Evolutionary conservation across 306 rosid genomes (phyloP).

Genomic region (Styphnolobium japonicum): DNA sequence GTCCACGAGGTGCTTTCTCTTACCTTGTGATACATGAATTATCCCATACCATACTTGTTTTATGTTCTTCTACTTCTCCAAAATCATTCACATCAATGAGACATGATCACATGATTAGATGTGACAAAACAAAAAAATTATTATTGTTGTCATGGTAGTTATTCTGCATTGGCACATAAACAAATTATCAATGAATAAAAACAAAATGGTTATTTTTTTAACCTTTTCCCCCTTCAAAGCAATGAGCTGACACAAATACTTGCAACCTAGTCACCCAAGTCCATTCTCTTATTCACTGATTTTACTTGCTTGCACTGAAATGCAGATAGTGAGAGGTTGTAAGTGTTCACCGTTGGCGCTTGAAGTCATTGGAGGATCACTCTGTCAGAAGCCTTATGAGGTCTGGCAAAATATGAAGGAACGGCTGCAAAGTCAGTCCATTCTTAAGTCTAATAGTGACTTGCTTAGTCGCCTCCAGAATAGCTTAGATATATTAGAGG

Average conservation of each 20-base stretch:
- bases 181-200: slow-evolving; percentile 2
- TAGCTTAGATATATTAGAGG: slow-evolving; percentile 51
- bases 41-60: not conserved
- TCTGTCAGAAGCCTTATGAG: slow-evolving; percentile 36
- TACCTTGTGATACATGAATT: not conserved
- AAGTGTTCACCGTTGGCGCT: slow-evolving; percentile 62
- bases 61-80: not conserved
- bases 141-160: not conserved
- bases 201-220: not conserved
- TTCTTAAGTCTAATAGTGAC: slow-evolving; percentile 32
- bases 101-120: slow-evolving; percentile 5
- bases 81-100: not conserved
- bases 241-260: not conserved
- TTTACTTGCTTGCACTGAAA: slow-evolving; percentile 6
- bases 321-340: slow-evolving; percentile 57
- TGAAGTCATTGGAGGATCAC: slow-evolving; percentile 49
- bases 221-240: not conserved
- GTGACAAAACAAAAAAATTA: not conserved
- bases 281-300: not conserved
- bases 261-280: not conserved
- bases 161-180: not conserved
- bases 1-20: slow-evolving; percentile 37
- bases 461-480: slow-evolving; percentile 47
- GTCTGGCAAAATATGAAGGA: slow-evolving; percentile 44
- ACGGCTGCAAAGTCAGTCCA: slow-evolving; percentile 33